These are phyloP conservation scores for Penicillium sp. DNA, from an alignment of 2,329 filamentous ascomycete species.

Conservation along the genomic window DNA sequence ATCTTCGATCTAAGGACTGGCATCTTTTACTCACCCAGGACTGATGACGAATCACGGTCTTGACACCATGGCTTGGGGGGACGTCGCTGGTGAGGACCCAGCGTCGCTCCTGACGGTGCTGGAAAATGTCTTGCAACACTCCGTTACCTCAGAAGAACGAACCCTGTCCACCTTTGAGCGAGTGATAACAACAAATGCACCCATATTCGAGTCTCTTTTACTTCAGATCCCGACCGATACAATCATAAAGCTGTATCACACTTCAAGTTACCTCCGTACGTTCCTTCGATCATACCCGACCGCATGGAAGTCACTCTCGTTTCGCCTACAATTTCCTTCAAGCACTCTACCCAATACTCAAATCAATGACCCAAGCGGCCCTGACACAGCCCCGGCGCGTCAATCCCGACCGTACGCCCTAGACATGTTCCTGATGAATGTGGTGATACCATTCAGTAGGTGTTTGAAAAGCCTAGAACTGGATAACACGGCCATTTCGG, in stretches of 20 bases:
- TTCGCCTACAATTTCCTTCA: slow-evolving; percentile 51
- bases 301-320: slow-evolving; percentile 62
- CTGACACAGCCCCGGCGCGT: slow-evolving; percentile 40
- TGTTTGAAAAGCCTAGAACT: slow-evolving; percentile 58
- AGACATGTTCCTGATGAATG: slow-evolving; percentile 57
- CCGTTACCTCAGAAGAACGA: slow-evolving; percentile 27
- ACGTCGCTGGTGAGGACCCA: slow-evolving; percentile 11
- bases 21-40: slow-evolving; percentile 14
- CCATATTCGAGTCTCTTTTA: slow-evolving; percentile 59
- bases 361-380: slow-evolving; percentile 34
- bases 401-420: slow-evolving; percentile 60
- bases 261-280: slow-evolving; percentile 54
- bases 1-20: slow-evolving; percentile 14
- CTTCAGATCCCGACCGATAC: slow-evolving; percentile 57
- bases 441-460: slow-evolving; percentile 57
- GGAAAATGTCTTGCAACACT: slow-evolving; percentile 27
- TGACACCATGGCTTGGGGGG: slow-evolving; percentile 12
- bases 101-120: slow-evolving; percentile 24
- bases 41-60: slow-evolving; percentile 3
- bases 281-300: slow-evolving; percentile 59
- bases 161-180: slow-evolving; percentile 53
- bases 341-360: slow-evolving; percentile 35
- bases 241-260: slow-evolving; percentile 60
- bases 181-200: slow-evolving; percentile 57
- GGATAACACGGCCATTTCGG: slow-evolving; percentile 61